Base-by-base conservation (phyloP, 1,139 yeast species). In the Candida albicans region DNA sequence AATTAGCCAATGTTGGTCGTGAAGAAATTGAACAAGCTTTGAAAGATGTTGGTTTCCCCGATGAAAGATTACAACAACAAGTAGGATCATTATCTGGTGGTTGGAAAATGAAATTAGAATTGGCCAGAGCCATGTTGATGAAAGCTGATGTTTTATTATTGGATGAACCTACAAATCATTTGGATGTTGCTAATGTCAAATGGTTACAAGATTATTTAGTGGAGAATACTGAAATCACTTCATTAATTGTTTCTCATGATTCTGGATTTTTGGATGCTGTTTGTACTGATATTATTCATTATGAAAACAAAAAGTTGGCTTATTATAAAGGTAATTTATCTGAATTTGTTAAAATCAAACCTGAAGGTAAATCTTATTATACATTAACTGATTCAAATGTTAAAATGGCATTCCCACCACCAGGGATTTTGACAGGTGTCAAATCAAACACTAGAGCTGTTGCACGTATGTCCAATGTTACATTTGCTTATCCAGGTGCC, bases 101-200 rank as follows among this genome's bases (percentile, higher is more conserved):
- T 64, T 90, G 97, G 97, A 93, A 93, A 71, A 93, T 93, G 99
- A 93, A 93, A 73, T 79, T 93, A 54, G 99, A 91, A 68, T 77
- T 93, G 61, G 99, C 99, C 14, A 86, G 98, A 73, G 99, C 99
- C 39, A 91, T 93, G 96, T 76, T 93, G 59, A 88, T 90, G 91
- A 89, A 86, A 70, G 99, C 99, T 30, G 99, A 93, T 68, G 91
- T 93, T 43, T 78, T 93, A 56, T 74, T 93, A 57, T 78, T 93
- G 63, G 99, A 93, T 69, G 99, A 93, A 81, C 99, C 99, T 67
- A 93, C 99, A 54, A 93, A 93, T 75, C 99, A 93, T 73, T 83
- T 93, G 79, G 99, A 93, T 74, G 96, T 89, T 45, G 76, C 80
- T 41, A 93, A 93, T 61, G 99, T 93, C 45, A 82, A 86, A 61